These are phyloP conservation scores for Golubevia pallescens DNA, from an alignment of 1,284 basidiomycete species.

Conservation along the genomic window DNA sequence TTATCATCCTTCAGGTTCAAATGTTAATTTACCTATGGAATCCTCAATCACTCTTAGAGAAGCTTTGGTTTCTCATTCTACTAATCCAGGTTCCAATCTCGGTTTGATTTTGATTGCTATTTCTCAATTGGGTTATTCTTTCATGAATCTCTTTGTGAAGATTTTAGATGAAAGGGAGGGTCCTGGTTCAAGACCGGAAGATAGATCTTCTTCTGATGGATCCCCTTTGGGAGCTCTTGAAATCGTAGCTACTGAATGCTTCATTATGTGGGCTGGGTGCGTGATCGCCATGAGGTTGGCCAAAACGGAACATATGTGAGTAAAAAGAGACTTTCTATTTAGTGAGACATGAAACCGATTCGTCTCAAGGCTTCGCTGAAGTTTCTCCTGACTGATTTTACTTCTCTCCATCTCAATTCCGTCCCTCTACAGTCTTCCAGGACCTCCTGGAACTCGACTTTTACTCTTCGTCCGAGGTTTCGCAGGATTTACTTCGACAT, in stretches of 20 bases:
- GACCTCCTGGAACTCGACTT: slow-evolving; percentile 3
- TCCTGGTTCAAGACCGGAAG: slow-evolving; percentile 2
- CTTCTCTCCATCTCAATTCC: too few relatives aligned
- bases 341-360: too few relatives aligned
- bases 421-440: neutral
- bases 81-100: slow-evolving; percentile 21
- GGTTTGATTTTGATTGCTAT: slow-evolving; percentile 11
- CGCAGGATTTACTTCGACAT: slow-evolving; percentile 8
- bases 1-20: too few relatives aligned
- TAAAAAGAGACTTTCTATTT: too few relatives aligned
- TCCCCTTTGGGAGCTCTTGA: slow-evolving; percentile 9
- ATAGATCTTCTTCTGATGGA: neutral
- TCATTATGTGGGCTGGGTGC: slow-evolving; percentile 13
- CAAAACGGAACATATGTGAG: slow-evolving; percentile 8
- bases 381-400: too few relatives aligned
- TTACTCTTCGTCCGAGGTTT: slow-evolving; percentile 6
- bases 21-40: slow-evolving; percentile 1
- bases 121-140: slow-evolving; percentile 8
- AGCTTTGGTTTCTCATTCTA: slow-evolving; percentile 23
- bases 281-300: slow-evolving; percentile 3
- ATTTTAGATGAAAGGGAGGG: slow-evolving; percentile 22
- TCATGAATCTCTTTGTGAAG: slow-evolving; percentile 11
- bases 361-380: too few relatives aligned
- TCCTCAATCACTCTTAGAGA: slow-evolving; percentile 19
- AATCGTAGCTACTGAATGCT: slow-evolving; percentile 9